Evolutionary conservation across 345 rosid genomes (phyloP).

Genomic region (Citropsis articulata): DNA sequence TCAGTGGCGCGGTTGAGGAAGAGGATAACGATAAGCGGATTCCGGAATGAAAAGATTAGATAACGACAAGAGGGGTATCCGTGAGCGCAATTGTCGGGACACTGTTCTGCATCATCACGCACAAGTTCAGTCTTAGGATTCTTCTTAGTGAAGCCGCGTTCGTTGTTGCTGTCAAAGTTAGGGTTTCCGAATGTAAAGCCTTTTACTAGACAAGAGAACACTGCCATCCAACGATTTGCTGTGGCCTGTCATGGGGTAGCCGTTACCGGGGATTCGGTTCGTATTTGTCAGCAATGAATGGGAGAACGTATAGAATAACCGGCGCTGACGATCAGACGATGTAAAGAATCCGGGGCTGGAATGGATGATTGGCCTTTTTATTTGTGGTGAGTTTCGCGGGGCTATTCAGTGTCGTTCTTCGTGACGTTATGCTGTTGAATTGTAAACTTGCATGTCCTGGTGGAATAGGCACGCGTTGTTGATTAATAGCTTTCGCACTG

Average conservation of each 20-base stretch:
- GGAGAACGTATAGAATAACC: conserved; percentile 52
- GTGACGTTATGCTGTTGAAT: conserved; percentile 88
- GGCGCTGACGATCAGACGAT: conserved; percentile 35
- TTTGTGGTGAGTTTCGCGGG: conserved; percentile 87
- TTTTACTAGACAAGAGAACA: conserved; percentile 86
- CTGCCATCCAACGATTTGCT: conserved; percentile 86
- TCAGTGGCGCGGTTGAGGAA: conserved; percentile 35
- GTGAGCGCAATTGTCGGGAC: conserved; percentile 69
- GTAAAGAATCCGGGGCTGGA: conserved; percentile 70
- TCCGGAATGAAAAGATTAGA: conserved; percentile 93
- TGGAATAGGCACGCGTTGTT: conserved; percentile 93
- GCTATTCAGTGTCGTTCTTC: conserved; percentile 77
- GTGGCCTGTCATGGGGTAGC: conserved; percentile 95
- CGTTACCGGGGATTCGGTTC: conserved; percentile 92
- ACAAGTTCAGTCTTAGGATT: conserved; percentile 87
- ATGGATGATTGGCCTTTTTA: conserved; percentile 86
- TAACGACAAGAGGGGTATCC: conserved; percentile 62
- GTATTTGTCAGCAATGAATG: conserved; percentile 75
- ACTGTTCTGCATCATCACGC: conserved; percentile 81
- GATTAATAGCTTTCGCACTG: conserved; percentile 88
- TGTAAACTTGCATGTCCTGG: conserved; percentile 90
- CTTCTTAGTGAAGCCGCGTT: conserved; percentile 90
- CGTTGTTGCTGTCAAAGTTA: conserved; percentile 52
- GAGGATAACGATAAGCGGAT: conserved; percentile 24
- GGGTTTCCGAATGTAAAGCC: conserved; percentile 56